Evolutionary conservation across 768 basidiomycete species (phyloP).

Genomic region (Amanita exitialis): DNA sequence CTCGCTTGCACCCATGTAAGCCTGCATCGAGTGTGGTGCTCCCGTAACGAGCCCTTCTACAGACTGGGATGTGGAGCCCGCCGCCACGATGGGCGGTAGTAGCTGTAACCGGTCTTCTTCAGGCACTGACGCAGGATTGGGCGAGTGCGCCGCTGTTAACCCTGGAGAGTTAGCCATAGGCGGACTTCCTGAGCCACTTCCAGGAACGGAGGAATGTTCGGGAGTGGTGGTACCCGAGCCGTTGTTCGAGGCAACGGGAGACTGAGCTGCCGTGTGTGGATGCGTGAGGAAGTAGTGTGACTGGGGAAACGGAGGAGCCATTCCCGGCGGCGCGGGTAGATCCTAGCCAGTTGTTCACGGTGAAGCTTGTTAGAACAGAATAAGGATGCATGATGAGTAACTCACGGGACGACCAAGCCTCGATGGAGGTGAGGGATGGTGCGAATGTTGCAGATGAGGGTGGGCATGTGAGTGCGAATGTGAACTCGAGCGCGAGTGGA

Average conservation of each 20-base stretch:
- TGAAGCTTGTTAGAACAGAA: background rate
- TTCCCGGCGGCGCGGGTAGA: background rate
- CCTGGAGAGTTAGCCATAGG: background rate
- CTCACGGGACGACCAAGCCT: slow-evolving; percentile 12
- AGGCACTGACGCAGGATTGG: slow-evolving; percentile 4
- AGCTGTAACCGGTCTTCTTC: slow-evolving; percentile 1
- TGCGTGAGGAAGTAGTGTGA: slow-evolving; percentile 4
- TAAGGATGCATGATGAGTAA: background rate
- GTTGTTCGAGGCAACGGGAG: background rate
- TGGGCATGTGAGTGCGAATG: slow-evolving; percentile 14
- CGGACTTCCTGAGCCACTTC: background rate
- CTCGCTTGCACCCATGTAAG: background rate
- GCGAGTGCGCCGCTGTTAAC: background rate
- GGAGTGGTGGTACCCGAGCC: slow-evolving; percentile 3
- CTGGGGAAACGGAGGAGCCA: background rate
- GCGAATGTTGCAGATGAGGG: slow-evolving; percentile 12
- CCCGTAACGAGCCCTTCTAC: background rate
- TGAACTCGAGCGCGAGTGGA: slow-evolving; percentile 19
- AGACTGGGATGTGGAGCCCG: background rate
- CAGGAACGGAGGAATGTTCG: background rate
- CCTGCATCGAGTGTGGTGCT: background rate
- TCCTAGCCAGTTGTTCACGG: background rate
- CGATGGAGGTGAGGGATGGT: slow-evolving; percentile 5
- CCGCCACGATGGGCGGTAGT: slow-evolving; percentile 4
- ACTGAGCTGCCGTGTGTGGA: slow-evolving; percentile 8